phyloP scores from a whole-genome alignment of 768 basidiomycete genomes.

The Rhodotorula diobovata region DNA sequence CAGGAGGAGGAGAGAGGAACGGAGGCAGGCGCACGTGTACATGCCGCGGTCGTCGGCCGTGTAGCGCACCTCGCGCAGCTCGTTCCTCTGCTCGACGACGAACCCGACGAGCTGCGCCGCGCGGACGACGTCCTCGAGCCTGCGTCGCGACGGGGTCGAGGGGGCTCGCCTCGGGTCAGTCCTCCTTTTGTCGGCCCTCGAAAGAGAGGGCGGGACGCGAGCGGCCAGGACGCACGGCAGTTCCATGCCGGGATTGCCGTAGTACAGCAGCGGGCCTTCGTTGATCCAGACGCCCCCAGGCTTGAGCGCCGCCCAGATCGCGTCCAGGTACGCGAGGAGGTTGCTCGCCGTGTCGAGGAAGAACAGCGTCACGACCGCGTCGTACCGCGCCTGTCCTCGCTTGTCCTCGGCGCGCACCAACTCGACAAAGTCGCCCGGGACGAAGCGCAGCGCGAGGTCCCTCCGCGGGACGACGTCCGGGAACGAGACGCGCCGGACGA shows the following conservation, averaged over 20 bases:
- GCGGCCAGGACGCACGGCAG: constrained; percentile 8
- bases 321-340: constrained; percentile 49
- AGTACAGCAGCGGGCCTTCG: constrained; percentile 59
- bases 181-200: too few relatives aligned
- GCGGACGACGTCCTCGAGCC: constrained; percentile 60
- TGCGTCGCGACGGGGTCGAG: constrained; percentile 59
- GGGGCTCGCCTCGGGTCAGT: constrained; percentile 40
- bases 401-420: constrained; percentile 27
- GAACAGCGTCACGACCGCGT: constrained; percentile 62
- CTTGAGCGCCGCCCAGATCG: constrained; percentile 58
- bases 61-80: constrained; percentile 1
- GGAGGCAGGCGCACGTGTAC: constrained; percentile 11
- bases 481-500: constrained; percentile 58
- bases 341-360: constrained; percentile 52
- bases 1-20: neutral
- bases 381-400: too few relatives aligned
- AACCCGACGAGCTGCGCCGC: constrained; percentile 60
- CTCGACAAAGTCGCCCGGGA: constrained; percentile 60
- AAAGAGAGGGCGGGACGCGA: neutral
- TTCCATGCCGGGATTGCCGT: constrained; percentile 34
- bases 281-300: constrained; percentile 70
- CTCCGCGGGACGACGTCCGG: constrained; percentile 58
- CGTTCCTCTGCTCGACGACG: constrained; percentile 39
- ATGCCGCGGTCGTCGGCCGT: constrained; percentile 29
- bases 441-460: constrained; percentile 49